Evolutionary conservation across 2,329 filamentous ascomycete genomes (phyloP).

Genomic region (Aspergillus brasiliensis): DNA sequence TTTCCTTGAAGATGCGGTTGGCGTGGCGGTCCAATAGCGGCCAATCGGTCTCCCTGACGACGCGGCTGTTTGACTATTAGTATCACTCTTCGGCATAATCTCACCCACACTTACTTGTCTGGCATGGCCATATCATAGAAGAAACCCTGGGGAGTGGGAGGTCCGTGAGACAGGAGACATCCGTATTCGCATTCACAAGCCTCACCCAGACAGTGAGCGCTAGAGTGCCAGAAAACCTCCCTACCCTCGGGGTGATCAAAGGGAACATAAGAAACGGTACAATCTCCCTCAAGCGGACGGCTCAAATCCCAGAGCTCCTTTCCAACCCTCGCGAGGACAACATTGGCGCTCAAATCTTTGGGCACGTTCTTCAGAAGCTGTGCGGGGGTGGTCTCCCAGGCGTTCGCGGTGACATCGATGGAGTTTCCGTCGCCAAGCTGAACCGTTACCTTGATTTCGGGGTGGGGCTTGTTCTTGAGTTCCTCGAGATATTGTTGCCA

Average conservation of each 20-base stretch:
- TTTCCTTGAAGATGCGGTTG: conserved; percentile 87
- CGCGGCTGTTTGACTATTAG: conserved; percentile 44
- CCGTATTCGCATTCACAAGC: conserved; percentile 88
- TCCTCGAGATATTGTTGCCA: conserved; percentile 83
- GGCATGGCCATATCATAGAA: conserved; percentile 95
- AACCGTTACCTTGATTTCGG: conserved; percentile 53
- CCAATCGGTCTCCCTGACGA: conserved; percentile 76
- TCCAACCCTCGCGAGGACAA: conserved; percentile 80
- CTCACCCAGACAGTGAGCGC: conserved; percentile 93
- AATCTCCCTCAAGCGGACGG: conserved; percentile 83
- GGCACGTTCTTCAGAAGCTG: conserved; percentile 77
- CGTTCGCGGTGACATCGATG: conserved; percentile 61
- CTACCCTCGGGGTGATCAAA: conserved; percentile 79
- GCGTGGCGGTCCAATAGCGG: conserved; percentile 81
- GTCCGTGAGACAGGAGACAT: conserved; percentile 90
- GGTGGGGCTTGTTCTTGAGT: conserved; percentile 55
- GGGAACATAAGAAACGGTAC: conserved; percentile 78
- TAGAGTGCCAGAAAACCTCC: conserved; percentile 97
- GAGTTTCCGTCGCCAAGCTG: conserved; percentile 46
- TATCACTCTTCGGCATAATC: conserved; percentile 19
- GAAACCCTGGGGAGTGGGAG: conserved; percentile 87
- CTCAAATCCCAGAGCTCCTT: conserved; percentile 87
- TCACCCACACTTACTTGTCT: conserved; percentile 53
- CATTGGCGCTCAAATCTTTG: conserved; percentile 80
- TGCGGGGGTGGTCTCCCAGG: conserved; percentile 90